A percentile compares a stretch with the other conserved stretches of the same genome.
Evolutionary conservation across 345 rosid species (phyloP).

Genomic region (Acer negundo): DNA sequence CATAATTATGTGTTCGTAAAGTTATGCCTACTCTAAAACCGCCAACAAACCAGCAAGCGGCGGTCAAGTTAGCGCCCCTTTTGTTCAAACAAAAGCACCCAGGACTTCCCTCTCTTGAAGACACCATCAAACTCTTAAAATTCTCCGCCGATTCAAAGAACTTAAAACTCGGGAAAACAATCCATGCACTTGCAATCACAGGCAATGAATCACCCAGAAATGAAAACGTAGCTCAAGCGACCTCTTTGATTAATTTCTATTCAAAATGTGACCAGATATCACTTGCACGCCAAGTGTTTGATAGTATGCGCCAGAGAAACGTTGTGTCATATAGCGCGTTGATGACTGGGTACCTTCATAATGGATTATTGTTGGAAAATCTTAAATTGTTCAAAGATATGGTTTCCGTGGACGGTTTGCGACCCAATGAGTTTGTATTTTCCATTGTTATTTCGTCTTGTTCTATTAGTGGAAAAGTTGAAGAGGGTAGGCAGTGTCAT

Average conservation of each 20-base stretch:
- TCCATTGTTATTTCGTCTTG: slow-evolving; percentile 45
- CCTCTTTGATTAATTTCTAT: slow-evolving; percentile 57
- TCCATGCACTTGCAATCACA: slow-evolving; percentile 59
- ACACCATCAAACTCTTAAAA: slow-evolving; percentile 47
- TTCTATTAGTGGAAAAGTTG: too few relatives aligned
- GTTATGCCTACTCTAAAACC: too few relatives aligned
- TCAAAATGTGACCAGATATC: slow-evolving; percentile 47
- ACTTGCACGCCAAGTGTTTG: slow-evolving; percentile 63
- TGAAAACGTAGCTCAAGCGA: slow-evolving; percentile 26
- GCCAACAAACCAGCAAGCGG: too few relatives aligned
- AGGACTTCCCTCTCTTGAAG: slow-evolving; percentile 14
- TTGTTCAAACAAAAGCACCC: slow-evolving; percentile 15
- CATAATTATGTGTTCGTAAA: too few relatives aligned
- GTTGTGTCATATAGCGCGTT: slow-evolving; percentile 72
- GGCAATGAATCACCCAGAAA: slow-evolving; percentile 3
- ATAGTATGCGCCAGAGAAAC: slow-evolving; percentile 51
- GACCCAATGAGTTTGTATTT: slow-evolving; percentile 66
- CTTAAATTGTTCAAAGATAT: slow-evolving; percentile 55
- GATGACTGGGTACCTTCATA: slow-evolving; percentile 71
- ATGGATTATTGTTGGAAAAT: slow-evolving; percentile 48
- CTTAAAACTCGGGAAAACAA: slow-evolving; percentile 44
- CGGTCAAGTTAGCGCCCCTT: too few relatives aligned
- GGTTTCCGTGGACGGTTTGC: slow-evolving; percentile 34
- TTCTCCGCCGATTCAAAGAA: slow-evolving; percentile 48
- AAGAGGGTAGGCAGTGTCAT: slow-evolving; percentile 30